A percentile compares a stretch with the other conserved stretches of the same genome.
Conservation (phyloP, 1,284 basidiomycete species). For the Ceratobasidium papillatum region DNA sequence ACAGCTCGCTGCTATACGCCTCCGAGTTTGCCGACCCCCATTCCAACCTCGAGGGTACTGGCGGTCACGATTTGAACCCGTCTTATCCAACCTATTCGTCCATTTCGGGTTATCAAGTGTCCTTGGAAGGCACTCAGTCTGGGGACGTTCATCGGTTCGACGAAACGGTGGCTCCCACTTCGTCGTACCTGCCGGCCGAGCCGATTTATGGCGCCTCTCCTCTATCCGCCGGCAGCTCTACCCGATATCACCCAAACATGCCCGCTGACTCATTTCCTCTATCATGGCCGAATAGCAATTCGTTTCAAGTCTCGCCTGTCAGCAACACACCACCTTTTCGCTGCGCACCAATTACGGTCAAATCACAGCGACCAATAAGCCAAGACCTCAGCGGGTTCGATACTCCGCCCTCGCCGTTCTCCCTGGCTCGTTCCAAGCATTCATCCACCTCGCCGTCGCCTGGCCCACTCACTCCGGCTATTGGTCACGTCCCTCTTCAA, state of each 20-base stretch:
- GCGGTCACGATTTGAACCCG: slow-evolving; percentile 1
- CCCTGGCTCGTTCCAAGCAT: slow-evolving; percentile 26
- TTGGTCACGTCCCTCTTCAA: slow-evolving; percentile 30
- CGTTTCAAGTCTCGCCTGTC: slow-evolving; percentile 19
- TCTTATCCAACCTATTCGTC: slow-evolving; percentile 34
- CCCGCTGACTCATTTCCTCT: slow-evolving; percentile 16
- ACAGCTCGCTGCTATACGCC: slow-evolving; percentile 5
- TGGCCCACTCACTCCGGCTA: slow-evolving; percentile 35
- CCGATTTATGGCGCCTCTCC: slow-evolving; percentile 27
- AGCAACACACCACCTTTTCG: slow-evolving; percentile 9
- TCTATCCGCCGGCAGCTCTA: slow-evolving; percentile 1
- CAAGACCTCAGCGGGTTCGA: slow-evolving; percentile 21
- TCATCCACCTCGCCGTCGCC: slow-evolving; percentile 35
- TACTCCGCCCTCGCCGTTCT: slow-evolving; percentile 31
- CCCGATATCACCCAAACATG: neutral
- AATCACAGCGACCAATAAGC: slow-evolving; percentile 28
- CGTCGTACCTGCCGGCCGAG: slow-evolving; percentile 5
- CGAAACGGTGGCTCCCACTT: slow-evolving; percentile 33
- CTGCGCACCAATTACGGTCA: slow-evolving; percentile 30
- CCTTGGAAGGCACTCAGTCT: neutral
- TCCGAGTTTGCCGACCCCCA: slow-evolving; percentile 34
- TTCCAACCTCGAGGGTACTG: slow-evolving; percentile 35
- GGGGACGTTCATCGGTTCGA: slow-evolving; percentile 3
- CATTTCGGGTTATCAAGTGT: slow-evolving; percentile 5
- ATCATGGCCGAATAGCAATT: slow-evolving; percentile 5